These are phyloP conservation scores for Candida maris DNA, from an alignment of 805 yeast species.

Conservation along the genomic window DNA sequence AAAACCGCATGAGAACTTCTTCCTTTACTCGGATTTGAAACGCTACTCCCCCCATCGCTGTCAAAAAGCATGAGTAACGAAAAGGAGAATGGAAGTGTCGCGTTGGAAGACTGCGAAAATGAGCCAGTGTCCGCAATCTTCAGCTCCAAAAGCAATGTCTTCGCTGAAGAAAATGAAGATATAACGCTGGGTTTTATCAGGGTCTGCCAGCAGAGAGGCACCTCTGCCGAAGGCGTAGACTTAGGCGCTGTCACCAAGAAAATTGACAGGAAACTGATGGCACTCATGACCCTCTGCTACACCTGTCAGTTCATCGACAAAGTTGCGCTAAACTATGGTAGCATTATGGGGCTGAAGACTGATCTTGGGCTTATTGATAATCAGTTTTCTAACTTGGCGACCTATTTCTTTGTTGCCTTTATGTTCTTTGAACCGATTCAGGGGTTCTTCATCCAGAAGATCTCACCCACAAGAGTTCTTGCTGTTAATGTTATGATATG, in stretches of 20 bases:
- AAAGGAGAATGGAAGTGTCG: not conserved
- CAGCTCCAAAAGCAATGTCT: conserved; percentile 10
- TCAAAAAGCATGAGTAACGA: not conserved
- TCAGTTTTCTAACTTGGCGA: conserved; percentile 30
- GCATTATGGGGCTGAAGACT: conserved; percentile 48
- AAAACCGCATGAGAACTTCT: too few relatives aligned
- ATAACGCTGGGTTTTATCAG: conserved; percentile 12
- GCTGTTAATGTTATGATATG: conserved; percentile 49
- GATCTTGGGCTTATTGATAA: conserved; percentile 47
- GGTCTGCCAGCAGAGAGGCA: conserved; percentile 6
- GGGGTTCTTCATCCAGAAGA: conserved; percentile 44
- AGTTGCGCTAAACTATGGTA: conserved; percentile 46
- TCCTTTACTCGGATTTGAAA: too few relatives aligned
- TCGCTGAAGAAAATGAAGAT: conserved; percentile 13
- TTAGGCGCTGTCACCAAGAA: conserved; percentile 28
- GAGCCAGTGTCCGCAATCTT: conserved; percentile 4
- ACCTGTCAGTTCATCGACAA: conserved; percentile 62
- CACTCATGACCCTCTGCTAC: conserved; percentile 46
- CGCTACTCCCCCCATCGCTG: too few relatives aligned
- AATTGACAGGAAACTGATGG: conserved; percentile 46
- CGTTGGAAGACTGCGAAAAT: not conserved
- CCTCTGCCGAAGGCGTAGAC: conserved; percentile 2
- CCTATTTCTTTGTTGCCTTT: conserved; percentile 51
- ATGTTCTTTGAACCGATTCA: conserved; percentile 52
- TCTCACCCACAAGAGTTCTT: conserved; percentile 51